Evolutionary conservation across 345 rosid species (phyloP).

Genomic region (Physaria fendleri): DNA sequence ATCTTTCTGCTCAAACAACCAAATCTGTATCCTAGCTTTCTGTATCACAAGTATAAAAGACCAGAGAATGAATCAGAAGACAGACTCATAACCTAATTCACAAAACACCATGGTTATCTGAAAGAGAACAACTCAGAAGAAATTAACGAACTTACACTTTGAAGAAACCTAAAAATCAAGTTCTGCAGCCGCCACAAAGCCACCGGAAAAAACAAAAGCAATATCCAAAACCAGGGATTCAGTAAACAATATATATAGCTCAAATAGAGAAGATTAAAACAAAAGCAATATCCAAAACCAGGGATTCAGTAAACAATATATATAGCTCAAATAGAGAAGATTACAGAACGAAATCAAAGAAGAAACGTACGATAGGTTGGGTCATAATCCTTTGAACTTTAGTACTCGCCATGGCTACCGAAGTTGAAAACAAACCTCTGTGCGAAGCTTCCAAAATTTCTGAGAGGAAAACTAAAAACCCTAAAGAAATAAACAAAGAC

Average conservation of each 20-base stretch:
- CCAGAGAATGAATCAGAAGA: neutral
- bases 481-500: neutral
- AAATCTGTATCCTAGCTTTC: constrained; percentile 98
- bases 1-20: constrained; percentile 97
- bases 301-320: neutral
- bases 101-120: too few species aligned
- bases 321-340: too few species aligned
- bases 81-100: neutral
- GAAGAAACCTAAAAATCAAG: constrained; percentile 92
- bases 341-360: neutral
- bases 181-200: constrained; percentile 41
- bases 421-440: neutral
- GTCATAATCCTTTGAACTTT: constrained; percentile 85
- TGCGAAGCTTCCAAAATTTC: constrained; percentile 1
- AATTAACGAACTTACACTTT: constrained; percentile 51
- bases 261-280: too few species aligned
- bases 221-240: neutral
- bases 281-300: neutral
- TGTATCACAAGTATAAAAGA: constrained; percentile 18
- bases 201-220: constrained; percentile 7
- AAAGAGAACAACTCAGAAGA: neutral
- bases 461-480: constrained; percentile 15
- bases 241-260: too few species aligned
- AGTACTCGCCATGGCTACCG: constrained; percentile 68
- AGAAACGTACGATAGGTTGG: constrained; percentile 58